Base-by-base conservation (phyloP, 768 basidiomycete genomes). In the Boletellus emodensis region DNA sequence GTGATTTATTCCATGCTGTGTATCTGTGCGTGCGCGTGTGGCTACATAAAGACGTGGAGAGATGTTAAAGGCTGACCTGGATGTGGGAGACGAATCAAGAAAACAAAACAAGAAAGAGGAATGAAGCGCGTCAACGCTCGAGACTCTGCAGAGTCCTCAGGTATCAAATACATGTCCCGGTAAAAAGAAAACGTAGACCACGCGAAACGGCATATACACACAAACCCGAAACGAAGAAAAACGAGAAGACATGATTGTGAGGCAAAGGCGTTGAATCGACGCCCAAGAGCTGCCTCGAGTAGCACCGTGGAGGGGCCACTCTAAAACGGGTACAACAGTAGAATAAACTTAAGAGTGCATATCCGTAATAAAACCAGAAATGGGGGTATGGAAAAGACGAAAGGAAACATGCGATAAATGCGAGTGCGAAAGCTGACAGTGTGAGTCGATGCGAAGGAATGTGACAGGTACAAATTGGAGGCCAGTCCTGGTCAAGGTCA, bases 401-500 rank as follows among this genome's bases (percentile, higher is more conserved):
- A 40, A 43, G 35, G 50, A 20, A 44, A 54, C 22, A 46, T 60
- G 62, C 49, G 26, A 54, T 49, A 32, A 4, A 58, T 58, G 54
- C 44, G 26, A 48, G 30, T 53, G 46, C 15, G 48, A 17, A 28
- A 45, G 42, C 49, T 48, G 61, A 55, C 38, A 43, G 39, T 51
- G 39, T 51, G 48, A 24, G 18, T 48, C 48, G 33, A 40, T 40
- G 37, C n/a, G n/a, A 65, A 60, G 26, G 55, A 65, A 53, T 14
- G 60, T 56, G 46, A 56, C 39, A 38, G 3, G 18, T 54, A 56
- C 6, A 20, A 48, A 41, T 40, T 14, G 42, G 63, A 49, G 57
- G 14, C 63, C 55, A 55, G 62, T 65, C 63, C 63, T 65, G 38
- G 20, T 24, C n/a, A 24, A 3, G n/a, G 14, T 57, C 17, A 62